Evolutionary conservation across 352 stramenopile genomes (phyloP).

Genomic region (Phytopythium oedochilum): DNA sequence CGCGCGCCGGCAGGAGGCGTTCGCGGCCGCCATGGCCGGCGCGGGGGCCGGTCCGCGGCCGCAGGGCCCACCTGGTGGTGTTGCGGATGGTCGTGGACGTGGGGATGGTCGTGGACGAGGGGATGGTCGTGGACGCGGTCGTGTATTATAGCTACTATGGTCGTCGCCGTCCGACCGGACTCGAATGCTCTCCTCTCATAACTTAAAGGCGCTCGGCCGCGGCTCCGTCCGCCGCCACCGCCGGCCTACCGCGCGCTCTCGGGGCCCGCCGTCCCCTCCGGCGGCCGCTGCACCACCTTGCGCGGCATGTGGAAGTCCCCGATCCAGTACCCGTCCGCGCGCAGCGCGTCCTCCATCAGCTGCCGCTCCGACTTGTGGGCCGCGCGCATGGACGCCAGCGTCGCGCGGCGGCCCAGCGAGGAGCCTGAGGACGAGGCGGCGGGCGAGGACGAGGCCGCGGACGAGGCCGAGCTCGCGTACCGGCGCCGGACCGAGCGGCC

Average conservation of each 20-base stretch:
- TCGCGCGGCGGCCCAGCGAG: slow-evolving; percentile 14
- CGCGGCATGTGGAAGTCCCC: slow-evolving; percentile 58
- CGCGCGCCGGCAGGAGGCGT: slow-evolving; percentile 35
- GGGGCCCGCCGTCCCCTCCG: slow-evolving; percentile 10
- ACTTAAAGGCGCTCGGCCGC: no score
- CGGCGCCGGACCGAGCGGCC: slow-evolving; percentile 14
- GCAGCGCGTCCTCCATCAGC: slow-evolving; percentile 49
- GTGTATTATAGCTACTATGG: no score
- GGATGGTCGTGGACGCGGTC: no score
- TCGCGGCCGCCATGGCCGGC: slow-evolving; percentile 10
- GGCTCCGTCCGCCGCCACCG: no score
- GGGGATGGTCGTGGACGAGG: no score
- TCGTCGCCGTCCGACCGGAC: no score
- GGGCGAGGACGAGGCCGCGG: neutral
- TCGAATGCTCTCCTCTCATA: neutral
- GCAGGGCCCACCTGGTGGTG: no score
- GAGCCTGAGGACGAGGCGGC: neutral
- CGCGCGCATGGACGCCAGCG: slow-evolving; percentile 22
- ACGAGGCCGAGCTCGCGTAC: neutral
- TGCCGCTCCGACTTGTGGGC: slow-evolving; percentile 29
- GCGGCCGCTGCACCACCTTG: slow-evolving; percentile 27
- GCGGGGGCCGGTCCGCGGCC: neutral
- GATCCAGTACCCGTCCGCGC: slow-evolving; percentile 76
- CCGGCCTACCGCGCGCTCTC: slow-evolving; percentile 3
- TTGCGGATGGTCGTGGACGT: no score